Conservation (phyloP, 257 asterid genomes). For the Jasminum sambac region DNA sequence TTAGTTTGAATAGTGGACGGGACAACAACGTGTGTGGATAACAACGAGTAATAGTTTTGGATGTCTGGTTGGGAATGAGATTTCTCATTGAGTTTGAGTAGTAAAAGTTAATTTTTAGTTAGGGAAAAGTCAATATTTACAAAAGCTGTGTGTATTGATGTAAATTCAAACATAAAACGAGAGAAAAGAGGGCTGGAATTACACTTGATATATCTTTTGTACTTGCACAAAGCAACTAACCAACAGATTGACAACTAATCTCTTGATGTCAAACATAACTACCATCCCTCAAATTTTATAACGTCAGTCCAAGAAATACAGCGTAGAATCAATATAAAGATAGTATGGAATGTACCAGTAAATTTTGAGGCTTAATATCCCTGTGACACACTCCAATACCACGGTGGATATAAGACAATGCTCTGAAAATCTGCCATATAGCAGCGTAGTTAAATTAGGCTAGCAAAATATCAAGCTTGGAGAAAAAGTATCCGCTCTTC, state of each 20-base stretch:
- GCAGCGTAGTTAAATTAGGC: conserved; percentile 5
- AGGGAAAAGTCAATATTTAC: too few species aligned
- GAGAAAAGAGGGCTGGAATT: background rate
- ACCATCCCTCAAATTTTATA: background rate
- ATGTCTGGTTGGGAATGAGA: too few species aligned
- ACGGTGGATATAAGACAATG: conserved; percentile 55
- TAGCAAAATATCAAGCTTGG: background rate
- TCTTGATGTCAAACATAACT: background rate
- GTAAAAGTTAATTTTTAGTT: too few species aligned
- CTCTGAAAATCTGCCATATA: conserved; percentile 58
- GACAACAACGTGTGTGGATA: too few species aligned
- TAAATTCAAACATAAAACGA: background rate
- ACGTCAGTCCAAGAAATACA: background rate
- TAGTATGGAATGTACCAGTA: conserved; percentile 39
- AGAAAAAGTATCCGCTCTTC: background rate
- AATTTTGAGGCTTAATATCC: conserved; percentile 70
- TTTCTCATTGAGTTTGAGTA: too few species aligned
- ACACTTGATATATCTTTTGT: background rate
- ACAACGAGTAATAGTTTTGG: too few species aligned
- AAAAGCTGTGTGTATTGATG: background rate
- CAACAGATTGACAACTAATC: background rate
- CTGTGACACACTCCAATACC: conserved; percentile 62
- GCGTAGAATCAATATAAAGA: background rate
- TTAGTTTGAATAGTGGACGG: too few species aligned
- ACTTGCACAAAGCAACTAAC: background rate